A percentile compares a stretch with the other conserved stretches of the same genome.
Conservation (phyloP, 2,329 filamentous ascomycete genomes). For the Peltaster fructicola region DNA sequence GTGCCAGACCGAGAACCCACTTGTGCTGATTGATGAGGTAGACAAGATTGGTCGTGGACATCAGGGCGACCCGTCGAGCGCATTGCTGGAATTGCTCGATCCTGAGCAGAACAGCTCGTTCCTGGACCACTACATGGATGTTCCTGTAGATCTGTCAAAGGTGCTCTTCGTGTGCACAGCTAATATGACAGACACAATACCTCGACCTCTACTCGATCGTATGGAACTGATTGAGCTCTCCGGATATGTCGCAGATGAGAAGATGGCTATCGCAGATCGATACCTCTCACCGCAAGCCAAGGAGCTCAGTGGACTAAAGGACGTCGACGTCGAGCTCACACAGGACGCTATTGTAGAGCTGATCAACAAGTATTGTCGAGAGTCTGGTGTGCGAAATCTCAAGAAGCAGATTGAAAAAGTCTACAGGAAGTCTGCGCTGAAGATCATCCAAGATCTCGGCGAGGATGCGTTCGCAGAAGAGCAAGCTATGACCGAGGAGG, state of each 20-base stretch:
- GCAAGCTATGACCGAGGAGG: constrained; percentile 68
- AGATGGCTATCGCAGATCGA: constrained; percentile 91
- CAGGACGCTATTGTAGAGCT: constrained; percentile 84
- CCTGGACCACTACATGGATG: constrained; percentile 96
- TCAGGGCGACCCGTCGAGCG: constrained; percentile 89
- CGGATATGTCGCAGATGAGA: constrained; percentile 93
- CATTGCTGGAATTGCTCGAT: constrained; percentile 80
- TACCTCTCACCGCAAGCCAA: constrained; percentile 92
- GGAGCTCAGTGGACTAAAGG: constrained; percentile 74
- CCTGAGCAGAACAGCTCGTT: constrained; percentile 97
- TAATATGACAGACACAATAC: constrained; percentile 97
- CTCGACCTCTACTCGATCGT: constrained; percentile 76
- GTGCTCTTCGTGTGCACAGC: constrained; percentile 97
- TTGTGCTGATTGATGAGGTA: constrained; percentile 91
- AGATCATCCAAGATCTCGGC: constrained; percentile 88
- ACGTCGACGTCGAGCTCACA: constrained; percentile 74
- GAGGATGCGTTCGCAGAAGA: constrained; percentile 68
- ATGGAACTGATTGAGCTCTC: constrained; percentile 97
- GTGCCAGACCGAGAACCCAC: constrained; percentile 93
- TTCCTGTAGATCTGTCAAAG: constrained; percentile 91
- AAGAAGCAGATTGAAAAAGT: constrained; percentile 99
- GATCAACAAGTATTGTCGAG: constrained; percentile 96
- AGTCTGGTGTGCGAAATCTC: constrained; percentile 89
- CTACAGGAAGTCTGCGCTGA: constrained; percentile 89
- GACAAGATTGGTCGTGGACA: constrained; percentile 96